Evolutionary conservation across 345 rosid species (phyloP).

Genomic region (Microthlaspi erraticum): DNA sequence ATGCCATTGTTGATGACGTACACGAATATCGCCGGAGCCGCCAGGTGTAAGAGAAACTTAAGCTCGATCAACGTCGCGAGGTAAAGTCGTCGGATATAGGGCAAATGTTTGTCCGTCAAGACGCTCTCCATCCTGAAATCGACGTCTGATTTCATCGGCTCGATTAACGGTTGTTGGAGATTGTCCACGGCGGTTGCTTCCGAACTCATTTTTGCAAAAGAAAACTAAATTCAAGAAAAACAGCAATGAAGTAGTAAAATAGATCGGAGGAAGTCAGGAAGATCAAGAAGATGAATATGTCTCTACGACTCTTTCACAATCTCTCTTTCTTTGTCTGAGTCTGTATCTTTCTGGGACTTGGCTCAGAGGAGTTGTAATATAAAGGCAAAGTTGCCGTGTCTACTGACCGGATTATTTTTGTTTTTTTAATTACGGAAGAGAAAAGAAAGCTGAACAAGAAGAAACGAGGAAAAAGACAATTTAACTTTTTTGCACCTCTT

Average conservation of each 20-base stretch:
- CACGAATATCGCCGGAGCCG: constrained; percentile 62
- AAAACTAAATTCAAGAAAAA: not conserved
- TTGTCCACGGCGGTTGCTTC: constrained; percentile 30
- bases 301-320: constrained; percentile 1
- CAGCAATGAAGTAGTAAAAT: not conserved
- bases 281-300: not conserved
- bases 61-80: constrained; percentile 61
- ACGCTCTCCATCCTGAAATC: constrained; percentile 57
- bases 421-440: not conserved
- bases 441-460: not conserved
- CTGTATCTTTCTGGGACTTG: constrained; percentile 18
- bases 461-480: constrained; percentile 3
- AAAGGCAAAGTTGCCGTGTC: constrained; percentile 36
- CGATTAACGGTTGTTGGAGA: constrained; percentile 40
- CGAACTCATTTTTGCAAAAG: constrained; percentile 31
- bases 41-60: constrained; percentile 51
- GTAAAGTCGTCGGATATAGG: constrained; percentile 46
- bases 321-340: constrained; percentile 7
- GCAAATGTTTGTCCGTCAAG: constrained; percentile 43
- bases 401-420: not conserved
- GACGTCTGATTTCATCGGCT: constrained; percentile 40
- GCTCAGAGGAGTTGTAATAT: constrained; percentile 22
- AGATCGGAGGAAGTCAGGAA: not conserved
- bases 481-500: not conserved
- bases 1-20: constrained; percentile 60